Conservation (phyloP, 192 early-diverging fungal species). For the Helicostylum pulchrum region DNA sequence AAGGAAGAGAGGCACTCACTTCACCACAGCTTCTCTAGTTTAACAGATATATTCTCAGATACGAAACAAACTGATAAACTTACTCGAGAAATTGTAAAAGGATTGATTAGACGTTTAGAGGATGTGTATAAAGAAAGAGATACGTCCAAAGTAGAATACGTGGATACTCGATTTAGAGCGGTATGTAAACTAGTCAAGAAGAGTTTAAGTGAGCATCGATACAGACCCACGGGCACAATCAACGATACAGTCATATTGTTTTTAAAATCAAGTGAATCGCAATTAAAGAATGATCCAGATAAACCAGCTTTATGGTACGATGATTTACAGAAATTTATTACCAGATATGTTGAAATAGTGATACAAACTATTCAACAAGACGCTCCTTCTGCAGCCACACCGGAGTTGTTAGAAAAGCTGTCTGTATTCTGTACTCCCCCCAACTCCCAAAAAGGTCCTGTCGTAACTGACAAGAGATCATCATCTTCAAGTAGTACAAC, state of each 20-base stretch:
- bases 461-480: background rate
- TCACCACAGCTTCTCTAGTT: slow-evolving; percentile 3
- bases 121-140: slow-evolving; percentile 44
- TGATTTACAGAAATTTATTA: slow-evolving; percentile 39
- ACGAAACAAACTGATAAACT: slow-evolving; percentile 36
- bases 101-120: slow-evolving; percentile 36
- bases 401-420: slow-evolving; percentile 32
- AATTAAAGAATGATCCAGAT: slow-evolving; percentile 21
- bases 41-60: background rate
- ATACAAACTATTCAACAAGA: slow-evolving; percentile 42
- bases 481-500: background rate
- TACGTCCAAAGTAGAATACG: slow-evolving; percentile 37
- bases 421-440: slow-evolving; percentile 4
- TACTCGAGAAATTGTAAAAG: slow-evolving; percentile 48
- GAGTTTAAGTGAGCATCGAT: slow-evolving; percentile 36
- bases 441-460: slow-evolving; percentile 7
- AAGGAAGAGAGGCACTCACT: background rate
- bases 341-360: slow-evolving; percentile 39
- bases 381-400: slow-evolving; percentile 27
- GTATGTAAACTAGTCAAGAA: slow-evolving; percentile 27
- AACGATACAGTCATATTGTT: slow-evolving; percentile 45
- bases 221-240: slow-evolving; percentile 35
- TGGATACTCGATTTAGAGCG: slow-evolving; percentile 42
- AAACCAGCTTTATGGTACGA: slow-evolving; percentile 29
- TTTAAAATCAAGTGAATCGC: slow-evolving; percentile 37